These are phyloP conservation scores for Aspergillus candidus DNA, from an alignment of 2,329 filamentous ascomycete genomes.

Conservation along the genomic window DNA sequence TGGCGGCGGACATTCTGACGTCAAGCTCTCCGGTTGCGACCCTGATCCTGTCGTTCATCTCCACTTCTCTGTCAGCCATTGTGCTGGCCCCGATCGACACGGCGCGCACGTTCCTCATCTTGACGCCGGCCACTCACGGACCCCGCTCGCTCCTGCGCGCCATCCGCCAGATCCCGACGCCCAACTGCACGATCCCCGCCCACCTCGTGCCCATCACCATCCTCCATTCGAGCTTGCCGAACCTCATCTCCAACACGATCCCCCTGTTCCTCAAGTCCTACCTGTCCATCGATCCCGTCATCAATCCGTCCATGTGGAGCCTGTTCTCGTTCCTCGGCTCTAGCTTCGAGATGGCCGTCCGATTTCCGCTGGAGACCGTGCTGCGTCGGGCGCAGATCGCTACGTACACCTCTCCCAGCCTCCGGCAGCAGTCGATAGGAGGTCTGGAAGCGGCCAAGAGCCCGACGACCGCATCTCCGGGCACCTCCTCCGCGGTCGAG, in stretches of 20 bases:
- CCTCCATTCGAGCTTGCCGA: conserved; percentile 77
- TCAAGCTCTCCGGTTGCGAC: conserved; percentile 78
- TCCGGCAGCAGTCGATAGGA: conserved; percentile 30
- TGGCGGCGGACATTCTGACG: conserved; percentile 67
- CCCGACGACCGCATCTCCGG: conserved; percentile 8
- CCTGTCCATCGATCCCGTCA: conserved; percentile 72
- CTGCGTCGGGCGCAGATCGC: conserved; percentile 80
- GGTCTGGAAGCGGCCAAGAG: conserved; percentile 10
- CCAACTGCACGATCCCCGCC: conserved; percentile 61
- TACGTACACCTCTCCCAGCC: conserved; percentile 55
- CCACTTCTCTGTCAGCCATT: conserved; percentile 65
- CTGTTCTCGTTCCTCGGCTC: conserved; percentile 76
- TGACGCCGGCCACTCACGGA: conserved; percentile 69
- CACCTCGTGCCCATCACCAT: conserved; percentile 75
- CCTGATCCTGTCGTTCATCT: conserved; percentile 63
- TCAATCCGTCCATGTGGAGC: conserved; percentile 75
- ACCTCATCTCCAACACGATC: conserved; percentile 72
- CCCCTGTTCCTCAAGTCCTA: conserved; percentile 82
- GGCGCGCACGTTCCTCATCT: conserved; percentile 76
- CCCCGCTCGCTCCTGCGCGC: conserved; percentile 73
- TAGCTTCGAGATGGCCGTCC: conserved; percentile 72
- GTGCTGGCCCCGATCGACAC: conserved; percentile 83
- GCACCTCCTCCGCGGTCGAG: conserved; percentile 43
- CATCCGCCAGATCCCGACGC: conserved; percentile 69
- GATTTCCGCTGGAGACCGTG: conserved; percentile 86